Base-by-base conservation (phyloP, 352 stramenopile species). In the Pythium utonaiense region DNA sequence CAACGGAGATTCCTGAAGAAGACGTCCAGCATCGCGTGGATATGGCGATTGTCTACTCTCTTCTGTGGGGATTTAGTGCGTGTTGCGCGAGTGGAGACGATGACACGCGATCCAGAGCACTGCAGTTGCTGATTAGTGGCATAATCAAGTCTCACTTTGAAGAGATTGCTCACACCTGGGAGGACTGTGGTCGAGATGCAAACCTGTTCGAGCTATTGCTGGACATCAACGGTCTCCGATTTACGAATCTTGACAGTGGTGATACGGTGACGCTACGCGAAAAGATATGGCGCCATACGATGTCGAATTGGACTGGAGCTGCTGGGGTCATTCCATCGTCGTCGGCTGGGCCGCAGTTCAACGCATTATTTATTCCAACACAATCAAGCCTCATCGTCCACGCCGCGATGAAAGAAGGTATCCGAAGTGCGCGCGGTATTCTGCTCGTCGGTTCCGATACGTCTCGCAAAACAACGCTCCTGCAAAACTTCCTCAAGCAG, bases 11-110 rank as follows among this genome's bases (percentile, higher is more conserved):
- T 38, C 44, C 52, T 24, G 44, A 52, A 14, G 52, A 73, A 36
- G 34, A 56, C 14, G 24, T 66, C 21, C 21, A 71, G 24, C 63
- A 74, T 10, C 73, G 75, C 0, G 71, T 91, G 4, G 71, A 83
- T n/a, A 79, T 89, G 75, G 64, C 66, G 2, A 54, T 80, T 3
- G 36, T 81, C 2, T 86, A 83, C 38, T 73, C 77, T 13, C 49
- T 89, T 6, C 33, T 89, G 12, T 89, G 80, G 78, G 66, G 66
- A 10, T 70, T 74, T 42, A 44, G 42, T 12, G 53, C 62, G 8
- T 70, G 62, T 33, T 58, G 57, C 21, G 42, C 33, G 3, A 38
- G 33, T 44, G 44, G 24, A 4, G 17, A 24, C 1, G 52, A 62
- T 38, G 45, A 31, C 27, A 50, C 36, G 24, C 34, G 58, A 13